phyloP scores from a whole-genome alignment of 2,329 filamentous ascomycete species.

The Beauveria australis region DNA sequence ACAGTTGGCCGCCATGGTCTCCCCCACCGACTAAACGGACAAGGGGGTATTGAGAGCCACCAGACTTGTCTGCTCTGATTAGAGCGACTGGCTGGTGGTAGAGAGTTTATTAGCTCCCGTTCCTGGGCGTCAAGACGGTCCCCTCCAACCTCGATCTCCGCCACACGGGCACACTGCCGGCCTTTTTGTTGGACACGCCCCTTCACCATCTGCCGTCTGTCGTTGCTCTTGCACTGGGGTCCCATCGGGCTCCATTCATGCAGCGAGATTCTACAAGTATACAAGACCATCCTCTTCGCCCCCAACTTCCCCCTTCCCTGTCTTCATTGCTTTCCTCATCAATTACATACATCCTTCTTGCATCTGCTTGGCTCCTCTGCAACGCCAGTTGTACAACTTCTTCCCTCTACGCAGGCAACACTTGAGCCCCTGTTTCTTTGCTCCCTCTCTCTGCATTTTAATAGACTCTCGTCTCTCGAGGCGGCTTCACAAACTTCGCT shows the following conservation, averaged over 20 bases:
- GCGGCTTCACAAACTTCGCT: background rate
- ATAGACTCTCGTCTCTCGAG: background rate
- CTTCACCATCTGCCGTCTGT: slow-evolving; percentile 12
- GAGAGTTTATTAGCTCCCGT: slow-evolving; percentile 25
- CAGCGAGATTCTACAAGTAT: slow-evolving; percentile 13
- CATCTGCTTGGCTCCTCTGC: background rate
- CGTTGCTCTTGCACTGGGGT: slow-evolving; percentile 9
- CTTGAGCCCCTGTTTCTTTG: background rate
- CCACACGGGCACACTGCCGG: slow-evolving; percentile 39
- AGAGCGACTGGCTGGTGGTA: background rate
- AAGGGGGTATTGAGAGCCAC: slow-evolving; percentile 7
- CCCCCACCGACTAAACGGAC: slow-evolving; percentile 8
- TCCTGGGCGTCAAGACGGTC: slow-evolving; percentile 29
- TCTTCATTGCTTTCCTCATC: slow-evolving; percentile 4
- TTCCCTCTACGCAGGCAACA: background rate
- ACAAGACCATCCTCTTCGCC: slow-evolving; percentile 12
- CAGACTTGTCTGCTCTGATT: slow-evolving; percentile 7
- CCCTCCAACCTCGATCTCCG: slow-evolving; percentile 16
- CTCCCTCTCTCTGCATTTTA: background rate
- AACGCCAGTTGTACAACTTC: background rate
- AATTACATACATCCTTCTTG: background rate
- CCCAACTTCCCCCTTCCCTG: slow-evolving; percentile 8
- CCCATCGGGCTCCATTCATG: slow-evolving; percentile 12
- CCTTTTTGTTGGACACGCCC: slow-evolving; percentile 23
- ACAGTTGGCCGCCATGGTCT: slow-evolving; percentile 2